These are phyloP conservation scores for Phytophthora aleatoria DNA, from an alignment of 352 stramenopile species.

Conservation along the genomic window DNA sequence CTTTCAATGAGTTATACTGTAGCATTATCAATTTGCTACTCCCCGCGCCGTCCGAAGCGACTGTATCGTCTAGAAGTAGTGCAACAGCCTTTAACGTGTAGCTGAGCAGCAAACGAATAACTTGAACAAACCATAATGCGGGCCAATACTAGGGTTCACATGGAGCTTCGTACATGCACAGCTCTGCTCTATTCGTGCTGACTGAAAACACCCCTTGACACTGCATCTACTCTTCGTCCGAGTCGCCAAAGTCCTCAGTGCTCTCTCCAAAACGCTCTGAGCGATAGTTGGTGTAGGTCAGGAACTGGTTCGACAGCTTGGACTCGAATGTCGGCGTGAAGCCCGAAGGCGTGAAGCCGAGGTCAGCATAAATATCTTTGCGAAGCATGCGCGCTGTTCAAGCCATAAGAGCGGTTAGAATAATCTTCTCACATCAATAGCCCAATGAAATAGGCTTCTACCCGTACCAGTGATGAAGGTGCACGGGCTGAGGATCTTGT, in stretches of 20 bases:
- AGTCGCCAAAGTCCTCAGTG: constrained; percentile 47
- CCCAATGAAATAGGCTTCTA: background rate
- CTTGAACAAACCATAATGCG: too few relatives aligned
- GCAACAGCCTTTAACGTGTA: too few relatives aligned
- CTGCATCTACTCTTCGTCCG: constrained; percentile 27
- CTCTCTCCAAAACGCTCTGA: constrained; percentile 56
- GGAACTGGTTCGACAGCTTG: constrained; percentile 66
- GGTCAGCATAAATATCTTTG: constrained; percentile 59
- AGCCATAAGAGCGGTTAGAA: constrained; percentile 15
- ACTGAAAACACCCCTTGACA: background rate
- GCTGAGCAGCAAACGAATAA: too few relatives aligned
- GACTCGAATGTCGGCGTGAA: constrained; percentile 60
- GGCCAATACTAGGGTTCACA: too few relatives aligned
- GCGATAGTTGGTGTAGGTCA: constrained; percentile 65
- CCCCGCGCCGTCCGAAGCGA: too few relatives aligned
- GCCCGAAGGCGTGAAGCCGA: constrained; percentile 51
- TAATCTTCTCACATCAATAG: background rate
- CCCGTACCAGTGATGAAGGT: constrained; percentile 58
- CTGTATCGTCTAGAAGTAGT: too few relatives aligned
- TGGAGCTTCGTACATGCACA: background rate
- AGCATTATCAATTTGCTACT: too few relatives aligned
- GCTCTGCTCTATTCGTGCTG: background rate
- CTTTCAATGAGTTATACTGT: too few relatives aligned
- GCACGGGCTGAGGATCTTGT: constrained; percentile 50
- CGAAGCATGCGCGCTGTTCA: constrained; percentile 48